Evolutionary conservation across 768 basidiomycete genomes (phyloP).

Genomic region (Dacryopinax primogenitus): DNA sequence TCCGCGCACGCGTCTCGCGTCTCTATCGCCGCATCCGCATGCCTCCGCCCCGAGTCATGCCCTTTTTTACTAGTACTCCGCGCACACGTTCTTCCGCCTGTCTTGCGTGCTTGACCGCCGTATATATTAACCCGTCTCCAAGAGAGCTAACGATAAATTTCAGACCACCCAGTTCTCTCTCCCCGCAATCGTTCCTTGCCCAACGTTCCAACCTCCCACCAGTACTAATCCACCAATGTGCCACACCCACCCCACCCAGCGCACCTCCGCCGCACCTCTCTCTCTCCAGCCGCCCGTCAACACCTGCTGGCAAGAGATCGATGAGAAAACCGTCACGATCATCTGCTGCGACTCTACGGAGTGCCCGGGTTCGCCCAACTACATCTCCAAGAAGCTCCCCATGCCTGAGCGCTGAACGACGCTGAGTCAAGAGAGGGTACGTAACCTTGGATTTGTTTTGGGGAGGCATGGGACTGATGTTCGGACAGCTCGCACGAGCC

Average conservation of each 20-base stretch:
- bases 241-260: background rate
- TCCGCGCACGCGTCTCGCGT: background rate
- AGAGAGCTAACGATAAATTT: too few relatives aligned
- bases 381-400: slow-evolving; percentile 2
- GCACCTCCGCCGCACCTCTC: background rate
- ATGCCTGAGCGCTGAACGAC: too few relatives aligned
- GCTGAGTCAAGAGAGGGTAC: background rate
- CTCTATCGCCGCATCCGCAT: slow-evolving; percentile 1
- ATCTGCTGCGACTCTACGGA: slow-evolving; percentile 5
- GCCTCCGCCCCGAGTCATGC: slow-evolving; percentile 6
- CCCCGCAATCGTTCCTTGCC: too few relatives aligned
- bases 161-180: too few relatives aligned
- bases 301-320: slow-evolving; percentile 7
- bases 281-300: background rate
- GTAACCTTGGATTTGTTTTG: background rate
- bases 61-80: background rate
- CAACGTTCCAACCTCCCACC: too few relatives aligned
- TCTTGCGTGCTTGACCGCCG: background rate
- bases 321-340: background rate
- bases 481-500: background rate
- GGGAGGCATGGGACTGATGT: background rate
- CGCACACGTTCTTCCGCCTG: background rate
- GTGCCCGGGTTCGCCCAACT: background rate
- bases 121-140: background rate
- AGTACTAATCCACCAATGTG: background rate